Conservation (phyloP, 768 basidiomycete species). For the Goffeauzyma gilvescens region DNA sequence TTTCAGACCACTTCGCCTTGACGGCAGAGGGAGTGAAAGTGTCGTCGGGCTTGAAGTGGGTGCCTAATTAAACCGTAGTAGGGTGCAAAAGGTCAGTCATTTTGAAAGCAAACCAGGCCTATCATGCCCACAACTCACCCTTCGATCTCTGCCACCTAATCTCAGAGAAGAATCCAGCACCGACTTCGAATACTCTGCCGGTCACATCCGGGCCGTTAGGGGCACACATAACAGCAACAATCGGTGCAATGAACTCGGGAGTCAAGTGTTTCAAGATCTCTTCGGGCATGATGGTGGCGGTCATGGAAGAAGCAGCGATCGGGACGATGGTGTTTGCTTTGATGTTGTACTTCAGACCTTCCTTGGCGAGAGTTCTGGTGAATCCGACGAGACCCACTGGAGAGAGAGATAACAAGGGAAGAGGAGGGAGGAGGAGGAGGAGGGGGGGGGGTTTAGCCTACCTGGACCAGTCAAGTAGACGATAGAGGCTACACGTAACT, state of each 20-base stretch:
- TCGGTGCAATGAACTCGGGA: slow-evolving; percentile 83
- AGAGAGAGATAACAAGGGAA: neutral
- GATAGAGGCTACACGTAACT: slow-evolving; percentile 6
- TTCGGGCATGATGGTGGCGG: slow-evolving; percentile 80
- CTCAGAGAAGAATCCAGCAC: slow-evolving; percentile 79
- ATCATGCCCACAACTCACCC: slow-evolving; percentile 35
- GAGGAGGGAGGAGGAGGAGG: too few relatives aligned
- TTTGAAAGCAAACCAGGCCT: neutral
- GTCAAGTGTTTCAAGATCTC: slow-evolving; percentile 77
- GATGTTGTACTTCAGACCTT: slow-evolving; percentile 83
- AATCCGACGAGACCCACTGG: slow-evolving; percentile 68
- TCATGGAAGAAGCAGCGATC: slow-evolving; percentile 95
- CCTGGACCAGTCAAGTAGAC: too few relatives aligned
- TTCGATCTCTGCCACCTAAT: slow-evolving; percentile 82
- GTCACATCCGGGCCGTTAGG: slow-evolving; percentile 40
- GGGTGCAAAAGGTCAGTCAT: neutral
- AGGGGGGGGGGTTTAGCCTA: too few relatives aligned
- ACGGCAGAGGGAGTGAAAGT: slow-evolving; percentile 91
- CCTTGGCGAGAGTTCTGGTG: slow-evolving; percentile 76
- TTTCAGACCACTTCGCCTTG: slow-evolving; percentile 60
- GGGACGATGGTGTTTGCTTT: slow-evolving; percentile 74
- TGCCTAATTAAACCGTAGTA: too few relatives aligned
- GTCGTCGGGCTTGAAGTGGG: slow-evolving; percentile 70
- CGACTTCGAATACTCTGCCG: slow-evolving; percentile 59
- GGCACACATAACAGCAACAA: slow-evolving; percentile 71